Conservation (phyloP, 345 rosid genomes). For the Garcia nutans region DNA sequence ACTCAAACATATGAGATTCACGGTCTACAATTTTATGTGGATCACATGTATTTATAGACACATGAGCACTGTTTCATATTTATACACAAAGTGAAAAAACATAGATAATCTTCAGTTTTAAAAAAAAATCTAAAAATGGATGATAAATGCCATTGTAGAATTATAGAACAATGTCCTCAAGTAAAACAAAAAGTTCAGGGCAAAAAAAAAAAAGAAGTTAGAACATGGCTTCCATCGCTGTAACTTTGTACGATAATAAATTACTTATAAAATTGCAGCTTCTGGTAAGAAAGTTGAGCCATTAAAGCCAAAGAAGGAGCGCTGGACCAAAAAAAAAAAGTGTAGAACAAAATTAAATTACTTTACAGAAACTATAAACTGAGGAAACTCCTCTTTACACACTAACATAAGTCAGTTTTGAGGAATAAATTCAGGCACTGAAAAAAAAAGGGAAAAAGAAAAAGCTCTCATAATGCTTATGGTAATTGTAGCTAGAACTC, state of each 20-base stretch:
- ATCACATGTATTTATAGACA: too few relatives aligned
- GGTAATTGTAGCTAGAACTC: too few relatives aligned
- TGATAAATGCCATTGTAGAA: too few relatives aligned
- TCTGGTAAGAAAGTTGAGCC: constrained; percentile 69
- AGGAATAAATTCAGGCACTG: background rate
- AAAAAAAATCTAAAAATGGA: background rate
- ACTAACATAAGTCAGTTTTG: background rate
- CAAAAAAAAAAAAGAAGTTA: background rate
- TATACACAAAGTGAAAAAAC: too few relatives aligned
- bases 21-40: too few relatives aligned
- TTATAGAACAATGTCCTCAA: too few relatives aligned
- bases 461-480: too few relatives aligned
- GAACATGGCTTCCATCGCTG: background rate
- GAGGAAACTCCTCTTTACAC: background rate
- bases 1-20: too few relatives aligned
- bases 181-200: background rate
- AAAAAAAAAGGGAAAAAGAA: background rate
- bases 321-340: constrained; percentile 32
- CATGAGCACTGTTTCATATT: too few relatives aligned
- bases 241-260: background rate
- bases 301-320: constrained; percentile 67
- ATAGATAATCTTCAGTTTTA: too few relatives aligned
- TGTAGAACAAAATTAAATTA: too few relatives aligned
- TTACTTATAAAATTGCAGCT: background rate
- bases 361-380: too few relatives aligned